These are phyloP conservation scores for Phaffia rhodozyma DNA, from an alignment of 1,284 basidiomycete species.

Conservation along the genomic window DNA sequence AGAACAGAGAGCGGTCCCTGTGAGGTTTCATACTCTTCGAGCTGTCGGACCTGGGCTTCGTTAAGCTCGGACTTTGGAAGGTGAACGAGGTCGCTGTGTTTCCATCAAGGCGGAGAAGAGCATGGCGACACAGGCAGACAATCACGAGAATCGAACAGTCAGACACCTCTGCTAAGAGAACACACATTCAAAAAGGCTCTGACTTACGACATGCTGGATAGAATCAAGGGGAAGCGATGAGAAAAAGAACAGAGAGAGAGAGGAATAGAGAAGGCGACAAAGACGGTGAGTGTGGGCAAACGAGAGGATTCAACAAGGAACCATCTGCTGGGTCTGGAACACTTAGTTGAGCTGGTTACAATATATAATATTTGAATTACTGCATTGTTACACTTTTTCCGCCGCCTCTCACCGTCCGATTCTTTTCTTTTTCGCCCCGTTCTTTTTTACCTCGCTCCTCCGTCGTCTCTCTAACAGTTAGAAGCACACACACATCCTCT, in stretches of 20 bases:
- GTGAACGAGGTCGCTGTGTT: slow-evolving; percentile 80
- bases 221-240: no score
- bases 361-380: no score
- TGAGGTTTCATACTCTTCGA: slow-evolving; percentile 95
- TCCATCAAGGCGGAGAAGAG: no score
- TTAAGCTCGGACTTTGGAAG: slow-evolving; percentile 95
- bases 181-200: no score
- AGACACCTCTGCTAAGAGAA: no score
- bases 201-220: no score
- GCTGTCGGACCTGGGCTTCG: slow-evolving; percentile 85
- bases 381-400: not conserved
- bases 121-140: no score
- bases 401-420: not conserved
- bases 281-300: not conserved
- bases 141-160: no score
- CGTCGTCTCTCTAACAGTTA: not conserved
- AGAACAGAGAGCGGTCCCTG: slow-evolving; percentile 95
- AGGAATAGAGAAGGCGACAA: not conserved
- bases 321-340: no score
- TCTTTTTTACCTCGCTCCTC: not conserved
- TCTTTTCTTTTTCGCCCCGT: not conserved
- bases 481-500: no score
- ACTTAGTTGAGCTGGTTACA: no score
- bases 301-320: not conserved
- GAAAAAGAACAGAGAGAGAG: not conserved